A percentile compares a stretch with the other conserved stretches of the same genome.
phyloP scores from a whole-genome alignment of 257 asterid species.

The Solanum lignicaule region DNA sequence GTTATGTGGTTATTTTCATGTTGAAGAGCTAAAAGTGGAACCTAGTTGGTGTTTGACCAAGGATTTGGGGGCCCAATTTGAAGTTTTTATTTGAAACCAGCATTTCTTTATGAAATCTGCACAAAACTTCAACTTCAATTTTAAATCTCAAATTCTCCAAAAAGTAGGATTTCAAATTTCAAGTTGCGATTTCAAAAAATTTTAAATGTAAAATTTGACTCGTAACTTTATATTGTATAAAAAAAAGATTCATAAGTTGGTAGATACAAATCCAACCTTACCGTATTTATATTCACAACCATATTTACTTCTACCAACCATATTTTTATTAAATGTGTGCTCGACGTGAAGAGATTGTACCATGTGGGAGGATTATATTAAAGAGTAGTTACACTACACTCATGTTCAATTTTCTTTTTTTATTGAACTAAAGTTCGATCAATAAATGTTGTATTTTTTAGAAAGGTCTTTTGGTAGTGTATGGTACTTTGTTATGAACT shows the following conservation, averaged over 20 bases:
- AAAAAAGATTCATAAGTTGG: background rate
- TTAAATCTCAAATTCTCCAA: background rate
- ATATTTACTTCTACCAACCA: background rate
- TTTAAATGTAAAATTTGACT: background rate
- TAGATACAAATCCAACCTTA: background rate
- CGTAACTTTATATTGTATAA: background rate
- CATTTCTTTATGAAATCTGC: background rate
- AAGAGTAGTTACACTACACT: background rate
- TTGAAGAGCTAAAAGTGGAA: background rate
- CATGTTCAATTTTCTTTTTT: background rate
- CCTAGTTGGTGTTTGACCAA: background rate
- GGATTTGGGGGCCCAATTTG: background rate
- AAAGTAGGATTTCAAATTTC: background rate
- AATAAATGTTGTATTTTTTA: background rate
- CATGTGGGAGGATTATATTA: background rate
- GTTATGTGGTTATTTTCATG: background rate
- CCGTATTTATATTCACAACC: background rate
- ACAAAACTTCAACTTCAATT: background rate
- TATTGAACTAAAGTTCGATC: background rate
- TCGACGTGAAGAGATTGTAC: background rate
- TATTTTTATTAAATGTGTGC: background rate
- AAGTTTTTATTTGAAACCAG: background rate
- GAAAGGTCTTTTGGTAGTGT: background rate
- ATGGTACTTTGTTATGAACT: background rate
- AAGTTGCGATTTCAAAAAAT: background rate